Conservation (phyloP, 257 asterid species). For the Penstemon newberryi region DNA sequence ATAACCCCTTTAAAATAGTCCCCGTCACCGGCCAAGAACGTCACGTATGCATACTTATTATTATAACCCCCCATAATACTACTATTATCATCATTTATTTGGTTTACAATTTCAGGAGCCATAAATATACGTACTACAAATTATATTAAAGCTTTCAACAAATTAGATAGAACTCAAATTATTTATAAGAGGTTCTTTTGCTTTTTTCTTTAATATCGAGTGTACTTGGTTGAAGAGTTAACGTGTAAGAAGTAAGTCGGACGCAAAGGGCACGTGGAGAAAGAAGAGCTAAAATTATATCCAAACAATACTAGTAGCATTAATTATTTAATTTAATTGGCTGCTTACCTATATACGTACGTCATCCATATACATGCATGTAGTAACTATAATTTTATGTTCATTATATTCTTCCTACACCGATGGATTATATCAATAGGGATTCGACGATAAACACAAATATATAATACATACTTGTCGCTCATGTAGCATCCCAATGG, state of each 20-base stretch:
- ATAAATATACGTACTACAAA: not conserved
- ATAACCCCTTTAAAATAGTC: slow-evolving; percentile 52
- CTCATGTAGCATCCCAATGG: too few relatives aligned
- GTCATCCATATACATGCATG: too few relatives aligned
- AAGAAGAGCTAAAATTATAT: not conserved
- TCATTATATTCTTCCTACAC: too few relatives aligned
- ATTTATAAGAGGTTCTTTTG: not conserved
- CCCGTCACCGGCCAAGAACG: slow-evolving; percentile 52
- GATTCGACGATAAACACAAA: too few relatives aligned
- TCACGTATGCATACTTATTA: slow-evolving; percentile 38
- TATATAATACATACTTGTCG: too few relatives aligned
- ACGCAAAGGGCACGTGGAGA: slow-evolving; percentile 31
- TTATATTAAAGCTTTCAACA: not conserved
- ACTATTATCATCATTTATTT: not conserved
- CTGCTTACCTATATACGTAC: too few relatives aligned
- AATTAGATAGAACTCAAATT: not conserved
- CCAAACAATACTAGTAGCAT: not conserved
- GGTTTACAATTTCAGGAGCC: slow-evolving; percentile 35
- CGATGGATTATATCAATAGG: too few relatives aligned
- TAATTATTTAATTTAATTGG: too few relatives aligned
- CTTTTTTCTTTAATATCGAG: not conserved
- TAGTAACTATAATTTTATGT: too few relatives aligned
- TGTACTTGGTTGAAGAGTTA: not conserved
- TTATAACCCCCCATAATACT: not conserved
- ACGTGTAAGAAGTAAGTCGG: slow-evolving; percentile 32